Evolutionary conservation across 2,329 filamentous ascomycete genomes (phyloP), one percentile per base, ranked within the genome.

Genomic region (Cytospora chrysosperma): DNA sequence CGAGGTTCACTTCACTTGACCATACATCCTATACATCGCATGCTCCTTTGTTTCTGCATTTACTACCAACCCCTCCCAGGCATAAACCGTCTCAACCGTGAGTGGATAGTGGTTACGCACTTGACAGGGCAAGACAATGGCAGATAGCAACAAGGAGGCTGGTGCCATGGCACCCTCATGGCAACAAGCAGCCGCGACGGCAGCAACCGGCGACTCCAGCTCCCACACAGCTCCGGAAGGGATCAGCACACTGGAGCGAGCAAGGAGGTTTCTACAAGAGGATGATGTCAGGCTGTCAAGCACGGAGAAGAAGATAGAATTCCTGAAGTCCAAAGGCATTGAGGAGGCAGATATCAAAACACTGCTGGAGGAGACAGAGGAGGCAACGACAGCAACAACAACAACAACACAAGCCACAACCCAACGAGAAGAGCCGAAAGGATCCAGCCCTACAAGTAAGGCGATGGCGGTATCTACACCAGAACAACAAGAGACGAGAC

Each of bases 241-340:
- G 30, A 10, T 17, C 69, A 71, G 37, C 51, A 73, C 70, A 30
- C 60, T 91, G 40, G 86, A 92, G 19, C 86, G 92, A 72, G 92
- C 93, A 30, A 82, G 84, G 51, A 85, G 81, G 59, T 97, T 97
- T 72, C 82, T 97, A 4, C 80, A 90, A 57, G 89, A 96, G 65
- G 86, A 90, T 9, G 81, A 82, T 24, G 90, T 97, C 63, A 86
- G 84, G 64, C 79, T 88, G 74, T 86, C 89, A 37, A 81, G 89
- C 0, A 81, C 82, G 52, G 88, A 91, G 62, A 88, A 87, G 75
- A 96, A 96, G 78, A 79, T 84, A 24, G 83, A 85, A 9, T 97
- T 97, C 69, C 78, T 97, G 1, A 83, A 88, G 71, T 85, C 85
- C 57, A 97, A 97, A 74, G 91, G 91, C 4, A 78, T 97, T 9